Base-by-base conservation (phyloP, 139 green algal genomes). In the Pleodorina starrii region DNA sequence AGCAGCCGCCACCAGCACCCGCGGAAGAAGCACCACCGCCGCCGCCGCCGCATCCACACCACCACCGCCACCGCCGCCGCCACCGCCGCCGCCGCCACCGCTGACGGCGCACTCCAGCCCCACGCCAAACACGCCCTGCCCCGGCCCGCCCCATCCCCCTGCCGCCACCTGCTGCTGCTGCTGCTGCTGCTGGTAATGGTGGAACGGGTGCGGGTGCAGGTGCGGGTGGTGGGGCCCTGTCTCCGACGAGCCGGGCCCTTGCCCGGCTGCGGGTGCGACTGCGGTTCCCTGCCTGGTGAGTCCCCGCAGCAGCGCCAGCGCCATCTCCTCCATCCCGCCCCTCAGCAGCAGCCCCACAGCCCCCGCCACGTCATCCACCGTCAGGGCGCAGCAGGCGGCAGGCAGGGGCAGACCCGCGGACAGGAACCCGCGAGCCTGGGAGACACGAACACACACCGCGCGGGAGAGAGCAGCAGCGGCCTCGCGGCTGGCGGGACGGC, bases 291-390 rank as follows among this genome's bases (percentile, higher is more conserved):
- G 51, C 35, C 51, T 32, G 35, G 51, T 72, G 3, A 85, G 78
- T 9, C n/a, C 78, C 51, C 21, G 17, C 48, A 75, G 38, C 38
- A 87, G 60, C 29, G 81, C 81, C 81, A 63, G n/a, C 42, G 81
- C 81, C 42, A 77, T 5, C 1, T 78, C 81, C 43, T 60, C 60
- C 60, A 12, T 4, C 27, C n/a, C 60, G 27, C 81, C 81, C 3
- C 81, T 40, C 60, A 76, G n/a, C 42, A 87, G 81, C 60, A 87
- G 60, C 81, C 60, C 81, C 60, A 77, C 60, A 4, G 81, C 81
- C 9, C 60, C 59, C 9, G 5, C 60, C 59, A 87, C 42, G 29
- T 87, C 81, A 42, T 87, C 81, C 42, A 87, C 60, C 2, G 60
- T 44, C 60, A 87, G 81, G 5, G 81, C 81, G 60, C 81, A 87